These are phyloP conservation scores for Ascochyta viciae-villosae DNA, from an alignment of 2,329 filamentous ascomycete genomes.

Conservation along the genomic window DNA sequence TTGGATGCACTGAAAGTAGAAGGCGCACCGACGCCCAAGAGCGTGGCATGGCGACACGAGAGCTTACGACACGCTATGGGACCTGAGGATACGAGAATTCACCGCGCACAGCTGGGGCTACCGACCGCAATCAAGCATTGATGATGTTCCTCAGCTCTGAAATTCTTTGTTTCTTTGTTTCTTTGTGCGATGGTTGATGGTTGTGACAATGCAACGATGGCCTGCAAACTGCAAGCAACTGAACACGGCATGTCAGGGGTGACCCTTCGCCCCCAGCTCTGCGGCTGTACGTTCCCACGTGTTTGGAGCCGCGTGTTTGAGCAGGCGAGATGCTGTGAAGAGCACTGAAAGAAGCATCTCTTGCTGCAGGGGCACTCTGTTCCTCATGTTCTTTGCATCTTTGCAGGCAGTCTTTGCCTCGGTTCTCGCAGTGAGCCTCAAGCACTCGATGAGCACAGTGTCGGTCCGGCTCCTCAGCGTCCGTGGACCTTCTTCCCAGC, in stretches of 20 bases:
- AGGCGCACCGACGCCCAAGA: constrained; percentile 12
- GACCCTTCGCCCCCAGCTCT: constrained; percentile 7
- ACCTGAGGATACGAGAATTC: constrained; percentile 12
- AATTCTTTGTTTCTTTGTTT: neutral
- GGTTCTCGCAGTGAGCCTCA: neutral
- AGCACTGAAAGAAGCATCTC: neutral
- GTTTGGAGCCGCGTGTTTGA: constrained; percentile 18
- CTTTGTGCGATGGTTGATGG: neutral
- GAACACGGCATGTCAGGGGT: constrained; percentile 6
- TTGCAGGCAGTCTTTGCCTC: neutral
- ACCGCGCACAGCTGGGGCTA: constrained; percentile 12
- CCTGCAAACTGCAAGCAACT: neutral
- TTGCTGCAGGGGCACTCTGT: constrained; percentile 8
- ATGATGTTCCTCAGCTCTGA: neutral
- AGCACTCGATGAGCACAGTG: neutral
- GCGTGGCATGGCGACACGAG: constrained; percentile 13
- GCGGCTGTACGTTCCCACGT: constrained; percentile 14
- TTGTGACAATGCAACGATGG: neutral
- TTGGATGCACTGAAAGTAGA: constrained; percentile 7
- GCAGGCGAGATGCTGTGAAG: constrained; percentile 7
- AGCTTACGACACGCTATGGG: constrained; percentile 11
- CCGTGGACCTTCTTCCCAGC: neutral
- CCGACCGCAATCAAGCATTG: neutral
- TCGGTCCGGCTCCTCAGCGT: constrained; percentile 12
- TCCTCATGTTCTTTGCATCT: neutral